Evolutionary conservation across 331 rosid species (phyloP).

Genomic region (Malus hybrid): DNA sequence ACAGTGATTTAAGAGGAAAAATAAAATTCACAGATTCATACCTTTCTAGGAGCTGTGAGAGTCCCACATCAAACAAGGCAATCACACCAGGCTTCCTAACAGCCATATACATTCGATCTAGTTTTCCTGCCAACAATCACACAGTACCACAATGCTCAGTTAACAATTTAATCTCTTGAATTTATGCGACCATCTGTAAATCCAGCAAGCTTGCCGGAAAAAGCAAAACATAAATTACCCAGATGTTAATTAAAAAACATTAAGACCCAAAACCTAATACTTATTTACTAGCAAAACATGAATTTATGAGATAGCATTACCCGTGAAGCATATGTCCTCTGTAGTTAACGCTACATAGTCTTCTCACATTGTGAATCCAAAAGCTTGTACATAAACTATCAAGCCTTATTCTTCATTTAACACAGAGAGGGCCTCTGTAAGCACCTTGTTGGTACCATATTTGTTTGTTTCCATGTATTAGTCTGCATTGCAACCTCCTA

Average conservation of each 20-base stretch:
- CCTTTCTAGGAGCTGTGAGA: constrained; percentile 94
- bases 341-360: no score
- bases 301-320: not conserved
- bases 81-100: constrained; percentile 56
- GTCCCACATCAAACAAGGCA: constrained; percentile 96
- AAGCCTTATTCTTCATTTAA: no score
- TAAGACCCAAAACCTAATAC: not conserved
- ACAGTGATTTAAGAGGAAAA: not conserved
- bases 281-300: not conserved
- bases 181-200: not conserved
- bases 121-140: constrained; percentile 23
- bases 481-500: no score
- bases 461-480: no score
- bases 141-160: constrained; percentile 9
- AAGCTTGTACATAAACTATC: no score
- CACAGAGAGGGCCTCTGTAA: no score
- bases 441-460: no score
- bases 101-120: constrained; percentile 40
- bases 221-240: not conserved
- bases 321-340: no score
- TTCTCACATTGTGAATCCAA: no score
- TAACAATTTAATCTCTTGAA: not conserved
- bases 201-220: not conserved
- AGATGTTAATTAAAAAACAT: not conserved
- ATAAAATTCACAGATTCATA: constrained; percentile 17